Evolutionary conservation across 306 rosid genomes (phyloP), one percentile per base, ranked within the genome.

Genomic region (Herpetospermum pedunculosum): DNA sequence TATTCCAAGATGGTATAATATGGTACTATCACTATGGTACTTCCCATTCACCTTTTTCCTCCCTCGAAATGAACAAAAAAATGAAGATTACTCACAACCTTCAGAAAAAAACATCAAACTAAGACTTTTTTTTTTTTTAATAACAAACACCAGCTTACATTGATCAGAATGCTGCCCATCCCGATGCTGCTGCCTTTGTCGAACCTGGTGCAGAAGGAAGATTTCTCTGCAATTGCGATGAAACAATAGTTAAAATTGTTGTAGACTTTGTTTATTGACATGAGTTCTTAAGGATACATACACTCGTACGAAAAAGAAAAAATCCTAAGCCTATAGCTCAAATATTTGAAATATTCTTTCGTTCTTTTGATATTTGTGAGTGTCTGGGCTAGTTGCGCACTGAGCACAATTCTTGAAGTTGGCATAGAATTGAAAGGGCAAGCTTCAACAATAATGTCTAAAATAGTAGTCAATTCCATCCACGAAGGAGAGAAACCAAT

Each of bases 131-230:
- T 19, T 16, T 80, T 87, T 85, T 55, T 40, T 64, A 25, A 19
- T 37, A 65, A 21, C 74, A 69, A 37, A 26, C 74, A 69, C 74
- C 55, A 23, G 74, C 37, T 26, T 69, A 23, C 53, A 41, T 14
- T 7, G 83, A 77, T 92, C 91, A 90, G 86, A 93, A 93, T 58
- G 98, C 98, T 18, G 98, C 98, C 98, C 98, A 93, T 84, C 98
- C 98, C 48, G 89, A 88, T 43, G 94, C 97, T 7, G 87, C 77
- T 48, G 91, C 79, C 75, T 81, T 83, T 4, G 85, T 10, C 9
- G 96, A 84, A 26, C 92, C 94, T 4, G 97, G 83, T 44, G 81
- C 63, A 2, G 91, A 74, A 8, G 98, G 98, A 74, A 90, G 97
- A 78, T 77, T 90, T 82, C 77, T 91, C 98, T 93, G 97, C 65